Percentiles rank a stretch among this genome's conserved stretches.
These are phyloP conservation scores for Neonectria neomacrospora DNA, from an alignment of 2,329 filamentous ascomycete genomes.

Conservation along the genomic window DNA sequence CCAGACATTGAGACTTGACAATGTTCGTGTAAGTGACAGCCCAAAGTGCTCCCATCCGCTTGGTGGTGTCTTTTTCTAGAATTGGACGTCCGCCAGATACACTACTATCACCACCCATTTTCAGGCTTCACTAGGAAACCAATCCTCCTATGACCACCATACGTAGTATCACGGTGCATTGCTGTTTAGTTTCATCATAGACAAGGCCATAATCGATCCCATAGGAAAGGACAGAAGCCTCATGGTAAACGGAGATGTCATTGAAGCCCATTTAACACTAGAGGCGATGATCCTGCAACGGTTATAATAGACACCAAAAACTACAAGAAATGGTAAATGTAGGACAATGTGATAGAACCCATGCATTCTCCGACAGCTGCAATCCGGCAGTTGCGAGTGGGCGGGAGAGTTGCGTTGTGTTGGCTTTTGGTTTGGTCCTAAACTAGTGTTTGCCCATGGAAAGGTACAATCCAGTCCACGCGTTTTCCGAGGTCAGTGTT, in stretches of 20 bases:
- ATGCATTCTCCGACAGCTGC: neutral
- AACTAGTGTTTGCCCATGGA: neutral
- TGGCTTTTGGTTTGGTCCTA: neutral
- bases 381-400: neutral
- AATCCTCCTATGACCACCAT: neutral
- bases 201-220: constrained; percentile 9
- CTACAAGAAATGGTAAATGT: neutral
- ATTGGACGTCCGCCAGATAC: too few relatives aligned
- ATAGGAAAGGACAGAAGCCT: constrained; percentile 3
- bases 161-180: neutral
- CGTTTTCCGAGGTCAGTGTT: neutral
- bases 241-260: constrained; percentile 16
- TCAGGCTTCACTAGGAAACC: neutral
- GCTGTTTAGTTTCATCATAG: neutral
- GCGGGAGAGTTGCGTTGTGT: neutral
- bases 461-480: neutral
- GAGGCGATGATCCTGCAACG: neutral
- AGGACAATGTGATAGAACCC: neutral
- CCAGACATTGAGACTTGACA: neutral
- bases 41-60: neutral
- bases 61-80: neutral
- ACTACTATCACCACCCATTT: neutral
- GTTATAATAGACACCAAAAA: neutral
- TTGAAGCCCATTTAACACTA: constrained; percentile 6
- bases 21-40: neutral